These are phyloP conservation scores for Cyclotella kingstonii DNA, from an alignment of 108 stramenopile genomes.

Conservation along the genomic window DNA sequence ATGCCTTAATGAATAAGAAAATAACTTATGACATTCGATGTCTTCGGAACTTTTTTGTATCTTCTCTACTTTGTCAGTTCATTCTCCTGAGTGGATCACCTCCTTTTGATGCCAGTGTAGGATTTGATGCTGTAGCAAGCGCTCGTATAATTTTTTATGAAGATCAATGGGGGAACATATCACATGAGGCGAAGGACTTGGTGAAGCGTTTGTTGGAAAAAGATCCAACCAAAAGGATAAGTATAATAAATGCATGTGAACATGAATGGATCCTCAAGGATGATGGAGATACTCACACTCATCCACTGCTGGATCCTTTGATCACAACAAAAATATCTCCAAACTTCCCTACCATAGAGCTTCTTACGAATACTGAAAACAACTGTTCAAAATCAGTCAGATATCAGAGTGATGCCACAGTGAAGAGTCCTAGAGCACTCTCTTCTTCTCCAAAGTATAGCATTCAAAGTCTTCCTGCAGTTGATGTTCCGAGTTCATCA, in stretches of 20 bases:
- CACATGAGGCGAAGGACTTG: slow-evolving; percentile 66
- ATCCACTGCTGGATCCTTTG: slow-evolving; percentile 80
- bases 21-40: no score
- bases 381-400: neutral
- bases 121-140: slow-evolving; percentile 49
- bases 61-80: no score
- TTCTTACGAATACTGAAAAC: neutral
- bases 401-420: no score
- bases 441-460: neutral
- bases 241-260: slow-evolving; percentile 68
- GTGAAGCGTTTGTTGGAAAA: slow-evolving; percentile 54
- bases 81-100: slow-evolving; percentile 75
- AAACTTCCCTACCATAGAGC: neutral
- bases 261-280: slow-evolving; percentile 80
- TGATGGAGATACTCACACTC: slow-evolving; percentile 84
- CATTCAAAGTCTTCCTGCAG: no score
- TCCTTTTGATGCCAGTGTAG: slow-evolving; percentile 65
- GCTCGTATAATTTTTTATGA: slow-evolving; percentile 50
- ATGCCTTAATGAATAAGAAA: no score
- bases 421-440: no score
- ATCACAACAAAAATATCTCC: neutral
- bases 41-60: no score
- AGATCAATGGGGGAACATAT: slow-evolving; percentile 54
- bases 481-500: no score
- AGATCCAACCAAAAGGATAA: slow-evolving; percentile 64